Evolutionary conservation across 1,139 yeast genomes (phyloP).

Genomic region (Zygoascus sp.): DNA sequence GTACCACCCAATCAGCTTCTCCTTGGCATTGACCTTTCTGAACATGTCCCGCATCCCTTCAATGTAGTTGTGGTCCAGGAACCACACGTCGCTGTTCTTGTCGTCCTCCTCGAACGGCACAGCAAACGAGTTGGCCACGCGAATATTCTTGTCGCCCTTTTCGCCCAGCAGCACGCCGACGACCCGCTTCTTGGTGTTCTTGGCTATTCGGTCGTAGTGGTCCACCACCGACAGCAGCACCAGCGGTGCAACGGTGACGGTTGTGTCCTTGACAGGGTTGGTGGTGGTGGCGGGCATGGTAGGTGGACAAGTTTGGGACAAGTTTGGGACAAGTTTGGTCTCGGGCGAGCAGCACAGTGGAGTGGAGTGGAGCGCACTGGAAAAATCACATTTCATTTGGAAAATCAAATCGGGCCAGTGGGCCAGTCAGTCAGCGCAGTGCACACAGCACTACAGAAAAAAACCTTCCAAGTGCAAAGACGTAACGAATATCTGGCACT

Average conservation of each 20-base stretch:
- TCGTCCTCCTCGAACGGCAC: conserved; percentile 98
- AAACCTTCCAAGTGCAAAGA: too few relatives aligned
- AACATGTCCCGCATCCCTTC: conserved; percentile 98
- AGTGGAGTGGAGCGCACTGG: not conserved
- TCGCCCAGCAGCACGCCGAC: conserved; percentile 95
- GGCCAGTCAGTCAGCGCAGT: too few relatives aligned
- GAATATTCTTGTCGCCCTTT: conserved; percentile 40
- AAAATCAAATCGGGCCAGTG: too few relatives aligned
- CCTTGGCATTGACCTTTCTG: conserved; percentile 94
- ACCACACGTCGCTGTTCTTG: conserved; percentile 92
- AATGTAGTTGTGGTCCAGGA: conserved; percentile 91
- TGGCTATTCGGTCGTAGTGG: conserved; percentile 83
- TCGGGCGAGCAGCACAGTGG: not conserved
- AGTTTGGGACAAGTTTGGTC: too few relatives aligned
- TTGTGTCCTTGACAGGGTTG: conserved; percentile 37
- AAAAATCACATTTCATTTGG: too few relatives aligned
- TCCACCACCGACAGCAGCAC: conserved; percentile 93
- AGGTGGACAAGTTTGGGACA: not conserved
- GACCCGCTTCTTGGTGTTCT: conserved; percentile 70
- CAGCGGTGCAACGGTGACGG: conserved; percentile 91
- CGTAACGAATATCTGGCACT: too few relatives aligned
- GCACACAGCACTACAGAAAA: too few relatives aligned
- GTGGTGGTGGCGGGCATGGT: conserved; percentile 12
- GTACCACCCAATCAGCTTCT: conserved; percentile 95
- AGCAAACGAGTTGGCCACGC: conserved; percentile 46